phyloP scores from a whole-genome alignment of 805 yeast genomes.

The Sungouiella thailandica region DNA sequence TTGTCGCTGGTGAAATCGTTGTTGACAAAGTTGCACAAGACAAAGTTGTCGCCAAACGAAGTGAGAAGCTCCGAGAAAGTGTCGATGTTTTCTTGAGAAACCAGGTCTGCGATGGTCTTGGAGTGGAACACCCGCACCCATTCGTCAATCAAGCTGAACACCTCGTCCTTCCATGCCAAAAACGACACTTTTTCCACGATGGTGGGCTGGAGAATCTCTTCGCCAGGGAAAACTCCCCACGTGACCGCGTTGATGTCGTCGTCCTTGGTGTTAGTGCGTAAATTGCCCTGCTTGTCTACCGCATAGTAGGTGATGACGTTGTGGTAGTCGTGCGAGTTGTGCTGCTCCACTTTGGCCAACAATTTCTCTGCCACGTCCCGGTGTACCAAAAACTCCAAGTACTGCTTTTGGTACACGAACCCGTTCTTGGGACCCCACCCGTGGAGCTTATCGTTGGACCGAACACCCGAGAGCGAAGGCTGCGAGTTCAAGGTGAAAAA shows the following conservation, averaged over 20 bases:
- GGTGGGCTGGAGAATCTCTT: slow-evolving; percentile 91
- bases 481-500: slow-evolving; percentile 88
- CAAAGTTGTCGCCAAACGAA: slow-evolving; percentile 52
- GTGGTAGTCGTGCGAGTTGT: slow-evolving; percentile 36
- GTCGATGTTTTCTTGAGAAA: slow-evolving; percentile 24
- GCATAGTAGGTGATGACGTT: slow-evolving; percentile 70
- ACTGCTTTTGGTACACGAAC: slow-evolving; percentile 91
- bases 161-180: slow-evolving; percentile 97
- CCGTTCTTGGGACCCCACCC: slow-evolving; percentile 98
- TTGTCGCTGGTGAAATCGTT: slow-evolving; percentile 64
- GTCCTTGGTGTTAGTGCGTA: slow-evolving; percentile 64
- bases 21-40: slow-evolving; percentile 84
- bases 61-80: slow-evolving; percentile 39
- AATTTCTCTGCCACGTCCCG: slow-evolving; percentile 37
- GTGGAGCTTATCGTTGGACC: slow-evolving; percentile 61
- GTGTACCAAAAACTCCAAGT: slow-evolving; percentile 79
- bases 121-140: slow-evolving; percentile 60
- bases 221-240: slow-evolving; percentile 94
- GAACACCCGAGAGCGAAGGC: slow-evolving; percentile 81
- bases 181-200: slow-evolving; percentile 90
- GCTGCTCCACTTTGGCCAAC: slow-evolving; percentile 37
- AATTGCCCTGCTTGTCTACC: slow-evolving; percentile 52
- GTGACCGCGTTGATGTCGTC: slow-evolving; percentile 92
- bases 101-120: slow-evolving; percentile 28
- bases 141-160: slow-evolving; percentile 73